Conservation (phyloP, 1,284 basidiomycete genomes). For the Afroboletus lepidellus region DNA sequence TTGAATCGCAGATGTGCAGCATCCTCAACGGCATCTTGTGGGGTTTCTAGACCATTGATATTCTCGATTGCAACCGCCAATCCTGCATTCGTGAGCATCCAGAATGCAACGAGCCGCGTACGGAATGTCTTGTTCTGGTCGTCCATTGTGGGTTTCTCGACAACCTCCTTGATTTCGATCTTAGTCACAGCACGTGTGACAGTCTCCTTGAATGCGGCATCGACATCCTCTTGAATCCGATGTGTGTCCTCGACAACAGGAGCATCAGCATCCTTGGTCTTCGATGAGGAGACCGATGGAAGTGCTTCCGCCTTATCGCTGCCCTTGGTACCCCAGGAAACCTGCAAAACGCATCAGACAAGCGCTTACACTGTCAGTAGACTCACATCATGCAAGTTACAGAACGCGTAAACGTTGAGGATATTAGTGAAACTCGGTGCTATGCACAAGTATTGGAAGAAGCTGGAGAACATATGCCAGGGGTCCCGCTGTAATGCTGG, state of each 20-base stretch:
- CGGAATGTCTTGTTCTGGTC: conserved; percentile 94
- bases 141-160: conserved; percentile 86
- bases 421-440: conserved; percentile 94
- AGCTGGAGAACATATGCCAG: conserved; percentile 98
- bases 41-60: conserved; percentile 69
- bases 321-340: conserved; percentile 94
- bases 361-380: neutral
- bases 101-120: conserved; percentile 80
- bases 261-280: conserved; percentile 70
- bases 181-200: conserved; percentile 91
- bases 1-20: conserved; percentile 50
- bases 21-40: conserved; percentile 42
- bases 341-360: conserved; percentile 39
- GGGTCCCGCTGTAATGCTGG: conserved; percentile 73
- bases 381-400: conserved; percentile 86
- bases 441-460: conserved; percentile 87
- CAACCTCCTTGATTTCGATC: conserved; percentile 62
- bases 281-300: conserved; percentile 87
- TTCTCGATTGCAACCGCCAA: conserved; percentile 85
- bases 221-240: conserved; percentile 84
- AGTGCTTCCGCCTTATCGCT: conserved; percentile 93
- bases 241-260: conserved; percentile 83
- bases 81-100: conserved; percentile 83
- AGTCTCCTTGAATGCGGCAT: conserved; percentile 91
- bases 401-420: conserved; percentile 95